Evolutionary conservation across 163 green algal genomes (phyloP).

Genomic region (Chlorella variabilis): DNA sequence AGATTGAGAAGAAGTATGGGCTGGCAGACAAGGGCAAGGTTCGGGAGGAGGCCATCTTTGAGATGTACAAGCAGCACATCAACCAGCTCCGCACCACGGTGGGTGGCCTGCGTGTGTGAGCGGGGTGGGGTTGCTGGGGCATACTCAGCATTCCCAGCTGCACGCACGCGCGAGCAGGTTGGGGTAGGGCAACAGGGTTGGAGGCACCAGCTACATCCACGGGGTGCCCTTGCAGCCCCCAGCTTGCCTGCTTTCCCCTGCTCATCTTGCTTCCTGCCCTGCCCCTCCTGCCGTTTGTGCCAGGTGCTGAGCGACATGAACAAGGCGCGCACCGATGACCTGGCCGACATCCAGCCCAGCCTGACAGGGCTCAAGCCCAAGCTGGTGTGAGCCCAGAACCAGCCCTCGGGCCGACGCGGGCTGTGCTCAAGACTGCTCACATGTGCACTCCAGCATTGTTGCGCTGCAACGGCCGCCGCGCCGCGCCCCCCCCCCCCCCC

Average conservation of each 20-base stretch:
- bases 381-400: conserved; percentile 40
- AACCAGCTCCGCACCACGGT: conserved; percentile 35
- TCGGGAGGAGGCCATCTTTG: conserved; percentile 55
- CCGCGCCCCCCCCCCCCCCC: too few relatives aligned
- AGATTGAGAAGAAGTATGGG: conserved; percentile 50
- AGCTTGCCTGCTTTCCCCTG: not conserved
- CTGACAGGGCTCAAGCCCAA: conserved; percentile 50
- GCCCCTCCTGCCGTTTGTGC: not conserved
- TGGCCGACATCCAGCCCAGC: conserved; percentile 42
- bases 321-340: conserved; percentile 38
- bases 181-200: too few relatives aligned
- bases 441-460: too few relatives aligned
- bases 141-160: too few relatives aligned
- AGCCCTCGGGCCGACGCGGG: too few relatives aligned
- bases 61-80: conserved; percentile 61
- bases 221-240: not conserved
- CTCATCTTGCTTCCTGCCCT: not conserved
- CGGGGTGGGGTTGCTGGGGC: not conserved
- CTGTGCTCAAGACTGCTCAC: too few relatives aligned
- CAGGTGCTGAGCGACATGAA: conserved; percentile 48
- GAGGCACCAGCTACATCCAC: too few relatives aligned
- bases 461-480: too few relatives aligned
- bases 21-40: conserved; percentile 56
- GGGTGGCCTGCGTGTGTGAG: not conserved
- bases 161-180: too few relatives aligned